Conservation (phyloP, 2,329 filamentous ascomycete genomes). For the Lachnellula suecica region DNA sequence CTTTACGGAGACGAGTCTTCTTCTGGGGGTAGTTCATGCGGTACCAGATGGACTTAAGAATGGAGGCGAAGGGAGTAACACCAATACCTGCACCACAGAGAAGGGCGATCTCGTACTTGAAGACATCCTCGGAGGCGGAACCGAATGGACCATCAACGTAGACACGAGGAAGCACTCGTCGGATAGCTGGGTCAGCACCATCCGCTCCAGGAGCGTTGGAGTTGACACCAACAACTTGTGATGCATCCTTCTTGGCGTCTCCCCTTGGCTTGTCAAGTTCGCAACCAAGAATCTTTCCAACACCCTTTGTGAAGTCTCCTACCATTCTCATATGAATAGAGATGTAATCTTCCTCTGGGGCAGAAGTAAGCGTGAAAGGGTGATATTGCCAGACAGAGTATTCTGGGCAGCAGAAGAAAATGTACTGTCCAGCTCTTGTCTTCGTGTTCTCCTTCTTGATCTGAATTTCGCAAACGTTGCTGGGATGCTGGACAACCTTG, state of each 20-base stretch:
- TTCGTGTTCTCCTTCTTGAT: constrained; percentile 88
- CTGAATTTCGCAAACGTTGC: constrained; percentile 86
- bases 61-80: constrained; percentile 83
- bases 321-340: constrained; percentile 81
- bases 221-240: constrained; percentile 69
- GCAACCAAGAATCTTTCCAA: constrained; percentile 73
- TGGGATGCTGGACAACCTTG: constrained; percentile 86
- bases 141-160: constrained; percentile 86
- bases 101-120: constrained; percentile 80
- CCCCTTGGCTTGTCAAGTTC: constrained; percentile 62
- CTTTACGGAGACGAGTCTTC: constrained; percentile 77
- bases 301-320: constrained; percentile 75
- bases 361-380: constrained; percentile 82
- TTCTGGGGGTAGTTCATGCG: constrained; percentile 84
- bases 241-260: constrained; percentile 46
- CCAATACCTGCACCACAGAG: constrained; percentile 83
- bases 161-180: constrained; percentile 72
- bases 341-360: constrained; percentile 87
- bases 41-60: constrained; percentile 92
- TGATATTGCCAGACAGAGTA: constrained; percentile 89
- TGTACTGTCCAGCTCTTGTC: constrained; percentile 81
- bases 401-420: constrained; percentile 84
- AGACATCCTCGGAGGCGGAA: constrained; percentile 83
- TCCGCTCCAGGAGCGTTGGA: constrained; percentile 45
- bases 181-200: constrained; percentile 68